Evolutionary conservation across 2,329 filamentous ascomycete genomes (phyloP).

Genomic region (Ophioceras dolichostomum): DNA sequence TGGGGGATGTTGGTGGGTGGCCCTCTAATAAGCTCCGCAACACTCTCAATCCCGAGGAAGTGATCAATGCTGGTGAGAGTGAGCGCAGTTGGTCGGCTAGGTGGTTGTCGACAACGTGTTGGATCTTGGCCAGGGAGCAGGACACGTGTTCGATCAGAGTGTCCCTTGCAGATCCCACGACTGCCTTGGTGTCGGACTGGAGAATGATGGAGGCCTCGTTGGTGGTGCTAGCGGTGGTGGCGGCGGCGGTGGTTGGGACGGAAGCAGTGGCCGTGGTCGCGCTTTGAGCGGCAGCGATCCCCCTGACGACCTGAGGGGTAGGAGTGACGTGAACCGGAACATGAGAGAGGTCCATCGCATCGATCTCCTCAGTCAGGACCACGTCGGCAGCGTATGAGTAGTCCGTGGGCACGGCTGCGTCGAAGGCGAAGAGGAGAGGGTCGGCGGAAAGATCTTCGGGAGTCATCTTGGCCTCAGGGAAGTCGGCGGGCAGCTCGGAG

Average conservation of each 20-base stretch:
- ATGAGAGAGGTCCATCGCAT: neutral
- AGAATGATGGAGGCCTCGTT: constrained; percentile 7
- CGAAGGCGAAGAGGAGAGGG: constrained; percentile 22
- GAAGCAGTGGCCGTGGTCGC: too few relatives aligned
- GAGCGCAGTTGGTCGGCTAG: constrained; percentile 26
- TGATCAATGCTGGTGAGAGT: constrained; percentile 26
- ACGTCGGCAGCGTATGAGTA: constrained; percentile 21
- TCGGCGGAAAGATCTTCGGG: constrained; percentile 18
- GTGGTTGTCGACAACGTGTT: constrained; percentile 23
- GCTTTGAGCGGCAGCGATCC: neutral
- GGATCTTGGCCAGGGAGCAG: constrained; percentile 30
- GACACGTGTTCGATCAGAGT: constrained; percentile 31
- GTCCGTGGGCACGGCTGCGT: constrained; percentile 19
- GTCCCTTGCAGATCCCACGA: constrained; percentile 32
- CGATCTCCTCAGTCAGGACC: constrained; percentile 12
- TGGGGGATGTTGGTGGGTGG: constrained; percentile 21
- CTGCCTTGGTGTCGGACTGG: constrained; percentile 9
- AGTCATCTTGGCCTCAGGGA: constrained; percentile 16
- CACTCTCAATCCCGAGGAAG: constrained; percentile 25
- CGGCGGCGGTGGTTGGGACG: constrained; percentile 10
- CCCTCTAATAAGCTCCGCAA: constrained; percentile 27
- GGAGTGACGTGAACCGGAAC: neutral
- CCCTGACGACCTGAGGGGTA: neutral
- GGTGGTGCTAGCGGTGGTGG: constrained; percentile 19
- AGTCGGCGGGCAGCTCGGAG: constrained; percentile 30